Evolutionary conservation across 768 basidiomycete species (phyloP).

Genomic region (Lyophyllum atratum): DNA sequence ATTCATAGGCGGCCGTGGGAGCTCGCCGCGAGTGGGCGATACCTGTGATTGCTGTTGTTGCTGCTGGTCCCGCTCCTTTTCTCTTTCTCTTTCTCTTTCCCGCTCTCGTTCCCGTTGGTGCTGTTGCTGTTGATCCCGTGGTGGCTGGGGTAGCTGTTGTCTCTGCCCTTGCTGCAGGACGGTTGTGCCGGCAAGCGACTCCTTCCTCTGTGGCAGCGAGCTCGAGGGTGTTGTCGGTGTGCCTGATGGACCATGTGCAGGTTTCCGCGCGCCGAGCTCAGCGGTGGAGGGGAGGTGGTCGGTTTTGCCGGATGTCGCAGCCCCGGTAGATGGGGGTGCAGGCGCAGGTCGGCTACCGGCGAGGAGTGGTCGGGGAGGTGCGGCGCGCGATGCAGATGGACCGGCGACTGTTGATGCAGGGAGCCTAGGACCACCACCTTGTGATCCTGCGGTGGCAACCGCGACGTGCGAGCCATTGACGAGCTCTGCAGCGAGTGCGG

Average conservation of each 20-base stretch:
- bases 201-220: slow-evolving; percentile 48
- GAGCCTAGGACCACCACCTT: slow-evolving; percentile 5
- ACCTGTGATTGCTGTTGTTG: slow-evolving; percentile 22
- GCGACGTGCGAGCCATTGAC: slow-evolving; percentile 55
- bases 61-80: slow-evolving; percentile 12
- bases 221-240: slow-evolving; percentile 27
- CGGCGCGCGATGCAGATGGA: slow-evolving; percentile 59
- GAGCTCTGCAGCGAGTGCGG: slow-evolving; percentile 62
- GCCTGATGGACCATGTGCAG: slow-evolving; percentile 52
- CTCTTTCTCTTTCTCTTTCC: slow-evolving; percentile 28
- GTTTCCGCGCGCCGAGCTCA: slow-evolving; percentile 66
- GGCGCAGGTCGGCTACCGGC: slow-evolving; percentile 59
- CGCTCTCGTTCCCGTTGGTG: slow-evolving; percentile 22
- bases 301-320: slow-evolving; percentile 28
- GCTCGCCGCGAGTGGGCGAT: slow-evolving; percentile 19
- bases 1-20: slow-evolving; percentile 37
- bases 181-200: slow-evolving; percentile 40
- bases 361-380: slow-evolving; percentile 69
- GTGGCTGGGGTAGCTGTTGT: slow-evolving; percentile 21
- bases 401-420: slow-evolving; percentile 2
- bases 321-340: slow-evolving; percentile 32
- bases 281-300: slow-evolving; percentile 63
- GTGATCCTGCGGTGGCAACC: slow-evolving; percentile 22
- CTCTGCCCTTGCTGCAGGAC: slow-evolving; percentile 24
- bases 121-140: slow-evolving; percentile 36